These are phyloP conservation scores for Globomyces sp. DNA, from an alignment of 371 early-diverging fungal genomes.

Conservation along the genomic window DNA sequence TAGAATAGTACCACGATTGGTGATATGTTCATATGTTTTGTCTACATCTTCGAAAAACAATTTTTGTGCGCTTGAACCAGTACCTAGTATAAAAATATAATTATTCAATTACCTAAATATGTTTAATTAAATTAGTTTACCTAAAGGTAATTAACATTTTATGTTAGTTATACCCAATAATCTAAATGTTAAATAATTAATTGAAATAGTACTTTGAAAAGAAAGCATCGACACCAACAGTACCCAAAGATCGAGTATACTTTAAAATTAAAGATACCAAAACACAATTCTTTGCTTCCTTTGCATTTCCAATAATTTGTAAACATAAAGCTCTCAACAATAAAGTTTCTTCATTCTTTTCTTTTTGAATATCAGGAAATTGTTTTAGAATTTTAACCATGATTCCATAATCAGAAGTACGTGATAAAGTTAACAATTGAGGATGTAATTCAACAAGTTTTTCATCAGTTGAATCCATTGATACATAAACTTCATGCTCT, in stretches of 20 bases:
- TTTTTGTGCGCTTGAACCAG: constrained; percentile 58
- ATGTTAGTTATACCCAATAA: neutral
- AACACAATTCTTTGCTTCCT: constrained; percentile 20
- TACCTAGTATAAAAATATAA: constrained; percentile 11
- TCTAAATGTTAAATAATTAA: constrained; percentile 2
- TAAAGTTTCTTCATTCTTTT: constrained; percentile 17
- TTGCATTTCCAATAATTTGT: constrained; percentile 12
- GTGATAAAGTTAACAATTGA: constrained; percentile 10
- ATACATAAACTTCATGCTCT: constrained; percentile 11
- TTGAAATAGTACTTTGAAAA: constrained; percentile 9
- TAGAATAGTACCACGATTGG: constrained; percentile 71
- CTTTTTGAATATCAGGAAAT: constrained; percentile 7
- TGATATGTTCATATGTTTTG: constrained; percentile 76
- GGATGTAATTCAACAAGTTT: constrained; percentile 6
- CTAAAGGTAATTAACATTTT: constrained; percentile 9
- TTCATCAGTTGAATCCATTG: constrained; percentile 17
- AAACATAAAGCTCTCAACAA: constrained; percentile 2
- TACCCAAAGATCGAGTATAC: constrained; percentile 20
- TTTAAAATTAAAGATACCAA: constrained; percentile 20
- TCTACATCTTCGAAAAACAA: constrained; percentile 85
- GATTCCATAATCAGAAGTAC: constrained; percentile 10
- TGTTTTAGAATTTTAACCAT: constrained; percentile 3
- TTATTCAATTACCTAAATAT: neutral
- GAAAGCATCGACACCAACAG: constrained; percentile 22
- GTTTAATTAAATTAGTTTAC: neutral